A percentile compares a stretch with the other conserved stretches of the same genome.
Conservation (phyloP, 305 asterid species). For the Caryopteris hybrid region DNA sequence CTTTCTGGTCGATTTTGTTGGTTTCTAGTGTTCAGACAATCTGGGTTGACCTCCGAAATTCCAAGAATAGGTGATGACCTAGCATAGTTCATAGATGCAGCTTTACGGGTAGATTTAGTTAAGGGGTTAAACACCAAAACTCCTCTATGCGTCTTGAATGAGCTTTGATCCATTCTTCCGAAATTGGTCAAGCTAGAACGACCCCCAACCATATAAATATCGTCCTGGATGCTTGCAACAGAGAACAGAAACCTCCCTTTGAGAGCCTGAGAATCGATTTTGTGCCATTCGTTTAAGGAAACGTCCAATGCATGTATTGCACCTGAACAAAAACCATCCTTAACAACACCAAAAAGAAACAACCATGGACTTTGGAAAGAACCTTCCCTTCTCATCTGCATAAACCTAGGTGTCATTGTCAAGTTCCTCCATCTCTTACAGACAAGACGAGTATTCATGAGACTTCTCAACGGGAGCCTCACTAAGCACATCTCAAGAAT, state of each 20-base stretch:
- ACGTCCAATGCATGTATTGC: constrained; percentile 78
- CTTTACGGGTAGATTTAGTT: constrained; percentile 69
- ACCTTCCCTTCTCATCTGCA: constrained; percentile 72
- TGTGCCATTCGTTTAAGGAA: constrained; percentile 73
- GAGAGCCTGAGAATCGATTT: constrained; percentile 58
- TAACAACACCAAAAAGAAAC: constrained; percentile 77
- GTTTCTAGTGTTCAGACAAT: constrained; percentile 41
- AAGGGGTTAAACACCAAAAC: constrained; percentile 62
- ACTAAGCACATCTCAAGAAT: constrained; percentile 84
- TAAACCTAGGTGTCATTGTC: constrained; percentile 55
- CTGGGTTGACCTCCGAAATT: constrained; percentile 50
- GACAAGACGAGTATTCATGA: constrained; percentile 85
- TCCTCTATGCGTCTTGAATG: constrained; percentile 83
- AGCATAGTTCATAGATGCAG: constrained; percentile 68
- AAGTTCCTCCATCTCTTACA: constrained; percentile 88
- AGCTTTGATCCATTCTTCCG: constrained; percentile 77
- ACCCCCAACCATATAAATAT: constrained; percentile 73
- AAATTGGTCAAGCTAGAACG: constrained; percentile 84
- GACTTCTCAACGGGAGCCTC: constrained; percentile 69
- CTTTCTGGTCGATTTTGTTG: constrained; percentile 58
- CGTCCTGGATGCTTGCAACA: constrained; percentile 54
- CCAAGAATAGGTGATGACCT: constrained; percentile 86
- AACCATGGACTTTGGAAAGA: constrained; percentile 70
- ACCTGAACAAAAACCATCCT: constrained; percentile 70
- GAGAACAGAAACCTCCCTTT: constrained; percentile 80